A percentile compares a stretch with the other conserved stretches of the same genome.
These are phyloP conservation scores for Ottelia alismoides DNA, from an alignment of 106 monocot genomes.

Conservation along the genomic window DNA sequence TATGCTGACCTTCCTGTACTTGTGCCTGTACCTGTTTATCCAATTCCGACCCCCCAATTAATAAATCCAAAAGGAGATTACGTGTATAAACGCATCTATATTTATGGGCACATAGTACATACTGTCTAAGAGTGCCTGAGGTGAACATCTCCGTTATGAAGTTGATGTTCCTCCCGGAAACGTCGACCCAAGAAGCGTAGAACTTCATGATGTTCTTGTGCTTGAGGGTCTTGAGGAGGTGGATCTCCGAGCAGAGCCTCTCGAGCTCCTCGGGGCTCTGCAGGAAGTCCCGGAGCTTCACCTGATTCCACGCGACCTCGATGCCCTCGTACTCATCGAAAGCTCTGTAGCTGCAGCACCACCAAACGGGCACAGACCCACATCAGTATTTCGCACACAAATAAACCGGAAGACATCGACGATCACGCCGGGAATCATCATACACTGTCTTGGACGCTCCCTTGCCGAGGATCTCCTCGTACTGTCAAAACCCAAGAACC, in stretches of 20 bases:
- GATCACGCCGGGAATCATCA: no score
- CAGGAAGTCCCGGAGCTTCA: slow-evolving; percentile 75
- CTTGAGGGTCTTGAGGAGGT: slow-evolving; percentile 86
- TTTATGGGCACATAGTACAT: no score
- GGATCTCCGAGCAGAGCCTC: slow-evolving; percentile 94
- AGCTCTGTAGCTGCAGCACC: slow-evolving; percentile 56
- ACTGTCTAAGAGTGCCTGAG: slow-evolving; percentile 96
- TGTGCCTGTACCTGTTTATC: slow-evolving; percentile 59
- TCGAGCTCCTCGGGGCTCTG: slow-evolving; percentile 84
- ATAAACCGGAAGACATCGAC: no score
- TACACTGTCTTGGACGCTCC: slow-evolving; percentile 95
- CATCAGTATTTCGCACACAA: neutral
- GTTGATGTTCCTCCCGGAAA: slow-evolving; percentile 82
- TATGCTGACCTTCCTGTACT: slow-evolving; percentile 58
- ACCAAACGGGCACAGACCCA: neutral
- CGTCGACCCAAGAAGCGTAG: slow-evolving; percentile 82
- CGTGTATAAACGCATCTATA: no score
- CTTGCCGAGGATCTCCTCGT: slow-evolving; percentile 85
- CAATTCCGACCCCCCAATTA: no score
- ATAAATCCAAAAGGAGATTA: no score
- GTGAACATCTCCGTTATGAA: slow-evolving; percentile 84
- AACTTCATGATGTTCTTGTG: slow-evolving; percentile 88
- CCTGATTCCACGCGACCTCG: slow-evolving; percentile 98
- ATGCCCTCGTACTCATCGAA: slow-evolving; percentile 79
- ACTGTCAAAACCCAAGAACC: slow-evolving; percentile 54